phyloP scores from a whole-genome alignment of 495 filamentous ascomycete genomes.

The Aspergillus carlsbadensis region DNA sequence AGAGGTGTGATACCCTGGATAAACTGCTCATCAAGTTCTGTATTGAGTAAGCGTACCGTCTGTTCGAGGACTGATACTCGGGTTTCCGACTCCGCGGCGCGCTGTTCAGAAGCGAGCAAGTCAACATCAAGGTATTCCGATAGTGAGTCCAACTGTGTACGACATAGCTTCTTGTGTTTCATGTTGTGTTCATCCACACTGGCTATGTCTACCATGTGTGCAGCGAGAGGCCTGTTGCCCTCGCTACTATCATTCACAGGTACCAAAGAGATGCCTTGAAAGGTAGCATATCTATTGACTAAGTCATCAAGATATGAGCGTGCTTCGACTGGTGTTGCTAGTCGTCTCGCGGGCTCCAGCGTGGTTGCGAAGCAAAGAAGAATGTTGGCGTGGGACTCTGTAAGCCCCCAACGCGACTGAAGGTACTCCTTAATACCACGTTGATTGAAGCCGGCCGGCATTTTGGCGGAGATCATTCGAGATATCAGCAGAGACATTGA shows the following conservation, averaged over 20 bases:
- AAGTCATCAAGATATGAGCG: constrained; percentile 87
- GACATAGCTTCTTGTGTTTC: constrained; percentile 91
- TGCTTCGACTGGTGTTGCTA: constrained; percentile 80
- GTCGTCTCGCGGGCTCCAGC: constrained; percentile 80
- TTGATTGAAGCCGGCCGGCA: constrained; percentile 99
- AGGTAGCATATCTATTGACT: constrained; percentile 78
- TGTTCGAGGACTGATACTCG: constrained; percentile 56
- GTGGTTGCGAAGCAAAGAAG: constrained; percentile 78
- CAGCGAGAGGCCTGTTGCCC: constrained; percentile 32
- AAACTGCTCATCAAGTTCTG: constrained; percentile 94
- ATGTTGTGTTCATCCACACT: constrained; percentile 90
- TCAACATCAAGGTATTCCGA: constrained; percentile 84
- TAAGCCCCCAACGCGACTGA: constrained; percentile 85
- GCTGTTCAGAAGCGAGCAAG: background rate
- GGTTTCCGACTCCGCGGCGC: background rate
- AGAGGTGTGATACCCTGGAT: constrained; percentile 86
- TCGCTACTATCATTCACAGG: constrained; percentile 17
- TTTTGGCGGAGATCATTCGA: constrained; percentile 92
- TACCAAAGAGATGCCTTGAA: constrained; percentile 76
- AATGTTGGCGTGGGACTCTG: constrained; percentile 69
- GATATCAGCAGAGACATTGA: constrained; percentile 90
- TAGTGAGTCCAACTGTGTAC: constrained; percentile 89
- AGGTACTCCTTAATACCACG: constrained; percentile 87
- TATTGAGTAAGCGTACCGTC: constrained; percentile 88
- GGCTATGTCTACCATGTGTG: constrained; percentile 81